Conservation (phyloP, 257 asterid species). For the Penstemon newberryi region DNA sequence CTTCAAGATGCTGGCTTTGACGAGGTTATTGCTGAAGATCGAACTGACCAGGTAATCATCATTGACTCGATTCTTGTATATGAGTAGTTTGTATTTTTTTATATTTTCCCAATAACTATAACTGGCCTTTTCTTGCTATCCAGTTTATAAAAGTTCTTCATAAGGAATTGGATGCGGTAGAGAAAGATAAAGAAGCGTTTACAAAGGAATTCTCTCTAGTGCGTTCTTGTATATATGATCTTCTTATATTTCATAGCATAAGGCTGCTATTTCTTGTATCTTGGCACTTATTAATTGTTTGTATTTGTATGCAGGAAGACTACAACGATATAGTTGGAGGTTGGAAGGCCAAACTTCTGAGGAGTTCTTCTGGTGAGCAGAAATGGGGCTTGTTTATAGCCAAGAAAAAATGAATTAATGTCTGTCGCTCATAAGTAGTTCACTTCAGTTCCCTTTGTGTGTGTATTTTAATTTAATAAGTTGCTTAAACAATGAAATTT, state of each 20-base stretch:
- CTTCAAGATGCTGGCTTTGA: slow-evolving; percentile 84
- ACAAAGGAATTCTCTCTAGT: slow-evolving; percentile 83
- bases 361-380: slow-evolving; percentile 27
- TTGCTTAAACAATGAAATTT: too few species aligned
- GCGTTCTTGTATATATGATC: slow-evolving; percentile 21
- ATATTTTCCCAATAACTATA: not conserved
- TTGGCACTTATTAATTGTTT: not conserved
- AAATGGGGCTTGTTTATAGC: too few species aligned
- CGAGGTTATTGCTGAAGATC: slow-evolving; percentile 88
- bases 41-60: slow-evolving; percentile 75
- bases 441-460: too few species aligned
- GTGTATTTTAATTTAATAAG: too few species aligned
- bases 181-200: slow-evolving; percentile 73
- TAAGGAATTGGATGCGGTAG: slow-evolving; percentile 68
- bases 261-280: not conserved
- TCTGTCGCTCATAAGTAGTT: too few species aligned
- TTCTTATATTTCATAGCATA: not conserved
- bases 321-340: slow-evolving; percentile 73
- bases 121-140: slow-evolving; percentile 14
- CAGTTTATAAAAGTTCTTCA: slow-evolving; percentile 82
- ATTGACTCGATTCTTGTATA: not conserved
- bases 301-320: slow-evolving; percentile 38
- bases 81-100: not conserved
- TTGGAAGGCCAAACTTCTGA: slow-evolving; percentile 76
- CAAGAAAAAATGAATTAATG: too few species aligned